These are phyloP conservation scores for Daedaleopsis nitida DNA, from an alignment of 768 basidiomycete species.

Conservation along the genomic window DNA sequence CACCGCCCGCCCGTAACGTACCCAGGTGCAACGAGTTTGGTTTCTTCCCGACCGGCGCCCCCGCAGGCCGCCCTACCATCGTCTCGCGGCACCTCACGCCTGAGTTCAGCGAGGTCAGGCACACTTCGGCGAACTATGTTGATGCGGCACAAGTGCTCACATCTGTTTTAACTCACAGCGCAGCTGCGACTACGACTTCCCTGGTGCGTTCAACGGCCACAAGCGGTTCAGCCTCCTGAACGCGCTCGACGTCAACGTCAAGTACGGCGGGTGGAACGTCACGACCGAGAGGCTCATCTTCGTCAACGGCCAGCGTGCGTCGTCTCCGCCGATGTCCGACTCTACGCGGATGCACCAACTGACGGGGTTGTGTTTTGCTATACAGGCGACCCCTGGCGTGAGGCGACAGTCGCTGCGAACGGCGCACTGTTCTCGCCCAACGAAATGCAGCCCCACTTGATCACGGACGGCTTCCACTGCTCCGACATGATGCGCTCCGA, in stretches of 20 bases:
- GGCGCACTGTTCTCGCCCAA: constrained; percentile 46
- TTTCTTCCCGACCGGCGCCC: constrained; percentile 42
- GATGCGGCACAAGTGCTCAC: neutral
- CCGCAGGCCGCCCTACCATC: constrained; percentile 39
- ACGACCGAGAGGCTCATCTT: constrained; percentile 61
- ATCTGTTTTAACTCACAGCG: constrained; percentile 41
- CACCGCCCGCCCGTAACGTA: neutral
- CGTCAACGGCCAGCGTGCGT: constrained; percentile 66
- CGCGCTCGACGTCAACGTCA: constrained; percentile 42
- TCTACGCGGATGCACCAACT: no score
- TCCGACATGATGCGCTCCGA: constrained; percentile 50
- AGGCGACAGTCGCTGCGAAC: constrained; percentile 64
- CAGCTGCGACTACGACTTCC: constrained; percentile 65
- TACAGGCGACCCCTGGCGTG: constrained; percentile 72
- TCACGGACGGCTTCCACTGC: constrained; percentile 66
- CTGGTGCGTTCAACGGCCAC: constrained; percentile 47
- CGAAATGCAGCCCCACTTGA: constrained; percentile 53
- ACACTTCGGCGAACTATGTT: neutral
- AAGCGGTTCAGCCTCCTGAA: constrained; percentile 51
- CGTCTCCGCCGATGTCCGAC: neutral
- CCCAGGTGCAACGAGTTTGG: constrained; percentile 69
- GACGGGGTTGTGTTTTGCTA: neutral
- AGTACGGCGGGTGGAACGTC: constrained; percentile 66
- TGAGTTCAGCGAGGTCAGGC: neutral
- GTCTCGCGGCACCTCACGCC: constrained; percentile 45